phyloP scores from a whole-genome alignment of 176 grass and related monocot genomes.

The Avena eriantha region DNA sequence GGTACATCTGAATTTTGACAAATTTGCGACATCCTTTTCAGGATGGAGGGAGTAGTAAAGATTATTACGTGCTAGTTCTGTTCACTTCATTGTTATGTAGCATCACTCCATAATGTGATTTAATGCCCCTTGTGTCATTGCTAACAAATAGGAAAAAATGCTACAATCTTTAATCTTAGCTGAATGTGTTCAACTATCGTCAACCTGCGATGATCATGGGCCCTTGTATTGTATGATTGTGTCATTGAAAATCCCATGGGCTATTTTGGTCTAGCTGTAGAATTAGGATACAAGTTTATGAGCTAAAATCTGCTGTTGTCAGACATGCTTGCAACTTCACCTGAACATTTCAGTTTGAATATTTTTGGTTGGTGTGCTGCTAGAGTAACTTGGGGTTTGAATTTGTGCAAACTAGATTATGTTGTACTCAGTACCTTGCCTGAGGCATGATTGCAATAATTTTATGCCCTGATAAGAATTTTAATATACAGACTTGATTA shows the following conservation, averaged over 20 bases:
- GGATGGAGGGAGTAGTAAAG: no score
- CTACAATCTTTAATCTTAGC: not conserved
- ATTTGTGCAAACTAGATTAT: conserved; percentile 1
- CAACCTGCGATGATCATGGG: not conserved
- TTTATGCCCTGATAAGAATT: conserved; percentile 1
- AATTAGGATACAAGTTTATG: not conserved
- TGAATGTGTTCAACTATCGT: not conserved
- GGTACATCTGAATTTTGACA: no score
- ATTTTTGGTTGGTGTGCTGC: not conserved
- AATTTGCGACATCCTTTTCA: no score
- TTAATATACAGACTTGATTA: not conserved
- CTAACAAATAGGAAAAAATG: not conserved
- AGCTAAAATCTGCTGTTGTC: not conserved
- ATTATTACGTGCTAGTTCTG: not conserved
- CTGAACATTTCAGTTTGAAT: not conserved
- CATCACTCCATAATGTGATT: not conserved
- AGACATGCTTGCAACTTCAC: conserved; percentile 11
- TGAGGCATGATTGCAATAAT: not conserved
- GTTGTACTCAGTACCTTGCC: conserved; percentile 10
- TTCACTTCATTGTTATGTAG: not conserved
- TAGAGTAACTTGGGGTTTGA: conserved; percentile 12
- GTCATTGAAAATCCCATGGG: not conserved
- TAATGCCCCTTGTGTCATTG: not conserved
- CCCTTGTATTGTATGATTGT: conserved; percentile 13
- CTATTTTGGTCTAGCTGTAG: not conserved